Base-by-base conservation (phyloP, 768 basidiomycete genomes). In the Holtermannia corniformis region DNA sequence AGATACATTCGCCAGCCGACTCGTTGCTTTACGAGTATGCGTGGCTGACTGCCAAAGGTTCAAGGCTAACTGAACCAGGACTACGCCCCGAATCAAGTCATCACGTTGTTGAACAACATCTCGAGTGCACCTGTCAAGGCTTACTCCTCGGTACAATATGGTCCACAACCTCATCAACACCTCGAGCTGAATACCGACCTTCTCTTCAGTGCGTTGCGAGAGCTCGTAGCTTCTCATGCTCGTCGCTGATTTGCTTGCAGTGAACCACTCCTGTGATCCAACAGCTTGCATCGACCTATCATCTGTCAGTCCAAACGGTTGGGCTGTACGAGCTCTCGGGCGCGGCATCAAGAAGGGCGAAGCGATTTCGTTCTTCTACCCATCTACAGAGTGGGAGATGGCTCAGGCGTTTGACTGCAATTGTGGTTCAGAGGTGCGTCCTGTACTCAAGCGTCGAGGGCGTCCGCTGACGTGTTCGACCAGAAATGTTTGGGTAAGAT, bases 331-430 rank as follows among this genome's bases (percentile, higher is more conserved):
- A 14, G 78, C 80, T 1, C 57, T 78, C 1, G 55, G 59, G 49
- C 76, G 75, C 41, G 65, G 63, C 5, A 45, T 75, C 10, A 54
- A 62, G 13, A 46, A 46, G 26, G 74, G 74, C 5, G 65, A 72
- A 47, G 63, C 64, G 71, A 74, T 82, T 50, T 80, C 78, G 1
- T 82, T 78, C 62, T 83, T 82, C 64, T 83, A 83, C 64, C 82
- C 82, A 16, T 79, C 77, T 60, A 83, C 81, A 14, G 82, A 84
- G 62, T 84, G 82, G 82, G 76, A 80, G 44, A 82, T 83, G 81
- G 80, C 76, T 19, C 80, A 80, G 61, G 75, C 78, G 0, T 84
- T 84, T 63, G 68, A 73, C 12, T 83, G 82, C 65, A 54, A 68
- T 37, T 83, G 83, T 66, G 75, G 73, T 14, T 64, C 75, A 1